A percentile compares a stretch with the other conserved stretches of the same genome.
Evolutionary conservation across 169 alveolate genomes (phyloP).

Genomic region (Plasmodium coatneyi): DNA sequence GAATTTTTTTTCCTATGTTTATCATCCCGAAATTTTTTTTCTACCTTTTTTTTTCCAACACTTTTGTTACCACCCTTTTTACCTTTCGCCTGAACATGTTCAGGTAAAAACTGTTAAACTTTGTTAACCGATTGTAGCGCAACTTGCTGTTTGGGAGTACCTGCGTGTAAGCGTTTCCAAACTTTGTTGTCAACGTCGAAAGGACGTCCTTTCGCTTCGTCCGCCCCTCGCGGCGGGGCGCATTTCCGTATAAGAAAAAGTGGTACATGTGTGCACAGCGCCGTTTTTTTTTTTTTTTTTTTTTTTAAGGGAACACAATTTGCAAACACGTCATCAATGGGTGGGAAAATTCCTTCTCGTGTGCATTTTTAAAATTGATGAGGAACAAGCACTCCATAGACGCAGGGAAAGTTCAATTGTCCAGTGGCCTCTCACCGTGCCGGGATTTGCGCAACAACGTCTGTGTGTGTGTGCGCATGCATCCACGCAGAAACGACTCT

Average conservation of each 20-base stretch:
- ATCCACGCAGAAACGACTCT: background rate
- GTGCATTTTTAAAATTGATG: background rate
- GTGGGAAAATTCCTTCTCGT: background rate
- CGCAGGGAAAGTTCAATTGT: background rate
- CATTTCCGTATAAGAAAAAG: background rate
- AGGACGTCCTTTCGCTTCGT: background rate
- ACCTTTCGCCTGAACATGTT: background rate
- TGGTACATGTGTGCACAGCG: background rate
- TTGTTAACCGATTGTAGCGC: background rate
- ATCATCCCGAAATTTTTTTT: background rate
- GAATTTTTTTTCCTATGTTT: background rate
- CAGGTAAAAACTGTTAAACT: background rate
- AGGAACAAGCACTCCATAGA: background rate
- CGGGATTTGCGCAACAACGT: background rate
- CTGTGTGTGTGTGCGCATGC: background rate
- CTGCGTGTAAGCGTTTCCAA: background rate
- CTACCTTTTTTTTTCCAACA: background rate
- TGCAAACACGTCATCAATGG: background rate
- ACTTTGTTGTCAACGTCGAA: background rate
- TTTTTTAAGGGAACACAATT: background rate
- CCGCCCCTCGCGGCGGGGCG: background rate
- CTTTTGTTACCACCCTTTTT: background rate
- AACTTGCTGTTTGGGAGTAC: background rate
- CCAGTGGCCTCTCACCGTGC: background rate
- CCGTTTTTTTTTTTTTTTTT: background rate